Evolutionary conservation across 768 basidiomycete species (phyloP), one percentile per base, ranked within the genome.

Genomic region (Collybia sp.): DNA sequence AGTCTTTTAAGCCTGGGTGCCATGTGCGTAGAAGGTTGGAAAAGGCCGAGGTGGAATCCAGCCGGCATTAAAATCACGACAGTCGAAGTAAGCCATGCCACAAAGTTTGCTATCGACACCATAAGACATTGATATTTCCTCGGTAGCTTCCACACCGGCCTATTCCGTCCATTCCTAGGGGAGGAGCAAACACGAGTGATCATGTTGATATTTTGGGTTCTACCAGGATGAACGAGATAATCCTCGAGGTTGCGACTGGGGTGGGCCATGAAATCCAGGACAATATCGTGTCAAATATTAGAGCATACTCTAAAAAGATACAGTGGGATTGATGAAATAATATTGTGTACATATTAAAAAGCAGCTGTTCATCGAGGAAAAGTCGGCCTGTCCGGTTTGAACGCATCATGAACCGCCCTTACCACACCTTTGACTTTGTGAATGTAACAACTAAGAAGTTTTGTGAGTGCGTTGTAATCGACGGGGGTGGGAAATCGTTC

Each of bases 11-110:
- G 88, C 53, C 72, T 93, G 44, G 95, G 93, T 12, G 82, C 88
- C n/a, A 96, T 98, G 93, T 97, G 95, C 57, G 84, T 88, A 10
- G 91, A 93, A 58, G 95, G 94, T 6, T 96, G 94, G 95, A 88
- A 88, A 63, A 73, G 83, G 46, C 76, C 76, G 50, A 72, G 83
- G 44, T 97, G 92, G 91, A 98, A 97, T 63, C 95, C 95, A 1
- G 86, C 81, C 11, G 77, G 85, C n/a, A 92, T 96, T 59, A 77
- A 81, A 54, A 68, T 97, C 40, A 80, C 83, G 18, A 95, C 93
- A 12, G 81, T 93, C 46, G 92, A 94, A 79, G 88, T 93, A 54
- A 52, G 70, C 25, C 25, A 25, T 25, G 25, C 25, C 25, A 25
- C 8, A 25, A 25, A 25, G 25, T 25, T 25, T 25, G 25, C 25